Base-by-base conservation (phyloP, 2,329 filamentous ascomycete species). In the Tolypocladium cylindrosporum region DNA sequence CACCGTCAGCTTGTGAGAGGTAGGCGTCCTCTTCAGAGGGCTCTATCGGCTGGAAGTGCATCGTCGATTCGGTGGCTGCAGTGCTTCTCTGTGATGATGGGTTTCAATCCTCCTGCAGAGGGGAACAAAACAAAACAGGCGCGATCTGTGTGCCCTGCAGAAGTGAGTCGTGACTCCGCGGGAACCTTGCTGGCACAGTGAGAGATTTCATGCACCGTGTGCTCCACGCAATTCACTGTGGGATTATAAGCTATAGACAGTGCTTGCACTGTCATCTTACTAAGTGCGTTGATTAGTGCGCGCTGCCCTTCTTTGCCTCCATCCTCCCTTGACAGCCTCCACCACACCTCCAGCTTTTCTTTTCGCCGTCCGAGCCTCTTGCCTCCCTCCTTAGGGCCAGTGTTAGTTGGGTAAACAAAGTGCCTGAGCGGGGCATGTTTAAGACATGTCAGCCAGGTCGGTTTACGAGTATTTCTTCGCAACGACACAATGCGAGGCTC, bases 11-110 rank as follows among this genome's bases (percentile, higher is more conserved):
- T 31, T 63, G 63, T 21, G 62, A 52, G 21, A 65, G 58, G 57
- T 69, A 66, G 43, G 61, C 62, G 37, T 71, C 68, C 27, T 71
- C 67, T 27, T 59, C 61, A 52, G 65, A 63, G 55, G 61, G 61
- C 41, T 69, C 71, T 52, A 69, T 61, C 24, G 71, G 66, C 59
- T 68, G 71, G 39, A 71, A 71, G 61, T 72, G 71, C 71, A 73
- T 73, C 48, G 39, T 42, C 24, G 39, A n/a, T 36, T 43, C 24
- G 9, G 39, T 34, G 24, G 27, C 2, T 19, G 39, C 24, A 27
- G 40, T 14, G 53, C 53, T 31, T 14, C 19, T 36, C 16, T 21
- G 48, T n/a, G 48, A 52, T 34, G 48, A 9, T 40, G 52, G 27
- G 53, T 21, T 34, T 36, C 39, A 55, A 27, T 36, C 16, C 53